Percentiles rank a stretch among this genome's conserved stretches.
Conservation (phyloP, 192 early-diverging fungal species). For the Coemansia javaensis region DNA sequence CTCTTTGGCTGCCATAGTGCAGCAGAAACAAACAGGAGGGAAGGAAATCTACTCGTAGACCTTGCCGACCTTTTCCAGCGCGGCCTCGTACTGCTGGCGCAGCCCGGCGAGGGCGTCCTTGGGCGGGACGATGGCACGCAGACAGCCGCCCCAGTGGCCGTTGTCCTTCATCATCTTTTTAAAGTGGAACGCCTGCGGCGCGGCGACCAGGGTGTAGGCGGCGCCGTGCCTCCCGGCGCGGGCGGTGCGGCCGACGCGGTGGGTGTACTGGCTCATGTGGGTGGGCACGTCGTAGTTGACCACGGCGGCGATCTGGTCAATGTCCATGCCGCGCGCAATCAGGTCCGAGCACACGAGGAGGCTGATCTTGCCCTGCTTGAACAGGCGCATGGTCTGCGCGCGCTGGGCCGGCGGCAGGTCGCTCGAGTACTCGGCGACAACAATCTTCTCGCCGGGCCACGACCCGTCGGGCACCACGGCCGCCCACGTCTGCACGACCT, state of each 20-base stretch:
- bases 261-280: conserved; percentile 83
- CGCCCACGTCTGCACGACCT: conserved; percentile 63
- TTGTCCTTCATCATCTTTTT: conserved; percentile 65
- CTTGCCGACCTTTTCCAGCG: conserved; percentile 18
- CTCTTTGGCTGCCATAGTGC: too few species aligned
- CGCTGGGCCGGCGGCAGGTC: conserved; percentile 63
- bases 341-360: conserved; percentile 82
- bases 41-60: conserved; percentile 31
- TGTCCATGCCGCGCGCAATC: conserved; percentile 85
- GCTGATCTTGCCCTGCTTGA: conserved; percentile 62
- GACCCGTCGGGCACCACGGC: conserved; percentile 16
- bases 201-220: conserved; percentile 70
- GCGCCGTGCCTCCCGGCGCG: conserved; percentile 80
- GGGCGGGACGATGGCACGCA: conserved; percentile 53
- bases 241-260: conserved; percentile 87
- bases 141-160: conserved; percentile 55
- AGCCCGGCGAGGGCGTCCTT: conserved; percentile 33
- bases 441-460: conserved; percentile 15
- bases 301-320: conserved; percentile 71
- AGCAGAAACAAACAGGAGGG: too few species aligned
- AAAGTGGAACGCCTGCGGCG: conserved; percentile 64
- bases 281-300: conserved; percentile 84
- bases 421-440: conserved; percentile 70
- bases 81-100: conserved; percentile 27
- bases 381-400: conserved; percentile 56